Base-by-base conservation (phyloP, 176 grass and related monocot genomes). In the Cymbopogon citratus region DNA sequence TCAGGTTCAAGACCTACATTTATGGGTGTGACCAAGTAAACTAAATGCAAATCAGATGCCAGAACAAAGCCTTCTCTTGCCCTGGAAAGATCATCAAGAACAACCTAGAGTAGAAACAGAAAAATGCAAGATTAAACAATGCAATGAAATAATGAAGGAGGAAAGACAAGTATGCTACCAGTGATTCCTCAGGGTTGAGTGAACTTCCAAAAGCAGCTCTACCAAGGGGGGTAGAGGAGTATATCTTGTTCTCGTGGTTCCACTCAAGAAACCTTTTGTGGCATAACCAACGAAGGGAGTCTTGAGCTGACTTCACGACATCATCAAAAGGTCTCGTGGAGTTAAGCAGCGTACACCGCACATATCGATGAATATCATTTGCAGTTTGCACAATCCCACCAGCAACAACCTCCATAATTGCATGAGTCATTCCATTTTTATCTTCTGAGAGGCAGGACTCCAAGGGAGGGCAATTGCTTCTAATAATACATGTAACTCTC, bases 341-440 rank as follows among this genome's bases (percentile, higher is more conserved):
- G 63, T 98, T 98, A 69, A 98, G 95, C 66, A 98, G 86, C 21
- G 95, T 98, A 77, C 95, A 98, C 34, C 92, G 90, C 69, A 94
- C 92, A 85, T 98, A 98, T 64, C 90, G 88, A 79, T 98, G 85
- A 67, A 98, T 94, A 89, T 98, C 92, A 81, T 84, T 91, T 38
- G 95, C 95, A 72, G 95, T 98, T 90, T 98, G 95, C 46, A 98
- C 95, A 63, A 94, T 92, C 25, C 95, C 95, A 75, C 95, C 88
- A 83, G 95, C 84, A 87, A 98, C 95, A 83, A 98, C 95, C 75
- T 98, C 95, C 95, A 98, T 91, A 75, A 98, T 94, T 24, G 95
- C 92, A 89, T 98, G 95, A 89, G 86, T 98, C 95, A 98, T 98
- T 64, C 95, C 95, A 87, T 98, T 98, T 92, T 94, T 94, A 83